phyloP scores from a whole-genome alignment of 805 yeast genomes.

The Priceomyces carsonii region DNA sequence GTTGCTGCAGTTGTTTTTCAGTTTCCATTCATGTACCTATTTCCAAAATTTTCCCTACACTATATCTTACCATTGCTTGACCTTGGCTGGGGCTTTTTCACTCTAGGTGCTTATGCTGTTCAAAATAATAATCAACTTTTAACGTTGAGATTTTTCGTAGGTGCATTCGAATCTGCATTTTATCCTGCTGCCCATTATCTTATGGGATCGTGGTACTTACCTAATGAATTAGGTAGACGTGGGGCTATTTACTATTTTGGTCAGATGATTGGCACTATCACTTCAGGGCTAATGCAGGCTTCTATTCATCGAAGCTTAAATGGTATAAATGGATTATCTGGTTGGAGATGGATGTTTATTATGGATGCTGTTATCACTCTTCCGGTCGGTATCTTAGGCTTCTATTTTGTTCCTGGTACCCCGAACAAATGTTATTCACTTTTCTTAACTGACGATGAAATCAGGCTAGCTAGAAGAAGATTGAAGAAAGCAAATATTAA shows the following conservation, averaged over 20 bases:
- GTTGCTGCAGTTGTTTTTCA: conserved; percentile 27
- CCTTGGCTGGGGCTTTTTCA: conserved; percentile 21
- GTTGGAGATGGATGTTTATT: conserved; percentile 11
- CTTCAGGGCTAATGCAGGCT: conserved; percentile 63
- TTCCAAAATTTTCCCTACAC: conserved; percentile 18
- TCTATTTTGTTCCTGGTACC: conserved; percentile 47
- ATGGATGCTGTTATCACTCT: conserved; percentile 4
- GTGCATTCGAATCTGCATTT: conserved; percentile 26
- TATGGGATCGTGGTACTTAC: conserved; percentile 18
- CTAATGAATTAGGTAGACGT: conserved; percentile 55
- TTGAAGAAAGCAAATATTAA: no score
- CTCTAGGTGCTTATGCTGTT: conserved; percentile 20
- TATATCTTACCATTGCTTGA: conserved; percentile 14
- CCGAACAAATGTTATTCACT: conserved; percentile 47
- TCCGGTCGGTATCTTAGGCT: conserved; percentile 37
- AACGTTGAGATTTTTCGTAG: conserved; percentile 25
- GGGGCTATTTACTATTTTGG: conserved; percentile 64
- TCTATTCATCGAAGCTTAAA: conserved; percentile 37
- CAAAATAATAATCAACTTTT: conserved; percentile 18
- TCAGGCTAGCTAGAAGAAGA: conserved; percentile 31
- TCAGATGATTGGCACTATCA: conserved; percentile 60
- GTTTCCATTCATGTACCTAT: conserved; percentile 23
- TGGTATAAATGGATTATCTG: conserved; percentile 6
- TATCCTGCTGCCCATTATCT: conserved; percentile 27
- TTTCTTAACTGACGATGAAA: conserved; percentile 36